These are phyloP conservation scores for Cyberlindnera bimundalis DNA, from an alignment of 805 yeast genomes.

Conservation along the genomic window DNA sequence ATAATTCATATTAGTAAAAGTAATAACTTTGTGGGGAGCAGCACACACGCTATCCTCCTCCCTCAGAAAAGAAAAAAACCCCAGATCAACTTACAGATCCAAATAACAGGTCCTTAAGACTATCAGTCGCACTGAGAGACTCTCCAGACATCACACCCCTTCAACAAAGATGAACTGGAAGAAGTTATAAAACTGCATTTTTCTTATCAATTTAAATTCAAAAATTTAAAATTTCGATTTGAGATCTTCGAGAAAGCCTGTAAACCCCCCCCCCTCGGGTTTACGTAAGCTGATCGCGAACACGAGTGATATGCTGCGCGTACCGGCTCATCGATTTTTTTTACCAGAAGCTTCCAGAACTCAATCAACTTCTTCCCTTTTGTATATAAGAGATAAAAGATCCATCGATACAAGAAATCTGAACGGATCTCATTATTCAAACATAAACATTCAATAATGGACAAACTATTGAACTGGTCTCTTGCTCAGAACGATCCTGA, in stretches of 20 bases:
- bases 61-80: background rate
- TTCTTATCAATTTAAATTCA: too few species aligned
- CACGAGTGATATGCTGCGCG: background rate
- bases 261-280: too few species aligned
- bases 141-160: constrained; percentile 1
- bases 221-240: too few species aligned
- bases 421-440: background rate
- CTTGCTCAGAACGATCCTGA: constrained; percentile 72
- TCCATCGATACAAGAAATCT: background rate
- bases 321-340: constrained; percentile 1
- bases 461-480: constrained; percentile 92
- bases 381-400: background rate
- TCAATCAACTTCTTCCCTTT: too few species aligned
- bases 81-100: constrained; percentile 31
- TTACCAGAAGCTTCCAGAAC: constrained; percentile 5
- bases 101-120: constrained; percentile 33
- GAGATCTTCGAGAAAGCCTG: too few species aligned
- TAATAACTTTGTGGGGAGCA: too few species aligned
- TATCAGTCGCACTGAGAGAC: constrained; percentile 19
- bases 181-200: too few species aligned
- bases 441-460: constrained; percentile 48
- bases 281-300: too few species aligned
- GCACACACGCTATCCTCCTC: too few species aligned
- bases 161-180: background rate
- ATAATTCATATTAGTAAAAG: too few species aligned